Evolutionary conservation across 495 filamentous ascomycete species (phyloP).

Genomic region (Hyaloscypha hepaticicola): DNA sequence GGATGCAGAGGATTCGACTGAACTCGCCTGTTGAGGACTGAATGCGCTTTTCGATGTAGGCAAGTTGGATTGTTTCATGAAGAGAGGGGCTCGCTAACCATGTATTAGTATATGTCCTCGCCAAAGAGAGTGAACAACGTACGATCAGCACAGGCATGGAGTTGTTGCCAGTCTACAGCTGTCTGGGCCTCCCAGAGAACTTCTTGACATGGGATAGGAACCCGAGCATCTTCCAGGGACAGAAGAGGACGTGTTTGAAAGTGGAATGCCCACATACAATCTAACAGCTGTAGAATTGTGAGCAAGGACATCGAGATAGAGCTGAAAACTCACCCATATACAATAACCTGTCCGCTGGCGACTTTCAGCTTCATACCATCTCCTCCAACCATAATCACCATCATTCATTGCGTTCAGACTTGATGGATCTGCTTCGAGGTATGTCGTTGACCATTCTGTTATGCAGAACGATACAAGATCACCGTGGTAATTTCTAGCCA

Average conservation of each 20-base stretch:
- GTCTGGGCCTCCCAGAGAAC: conserved; percentile 45
- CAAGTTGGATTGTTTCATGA: conserved; percentile 43
- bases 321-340: conserved; percentile 28
- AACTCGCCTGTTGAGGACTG: conserved; percentile 46
- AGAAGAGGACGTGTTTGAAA: conserved; percentile 40
- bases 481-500: conserved; percentile 35
- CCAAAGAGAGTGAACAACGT: not conserved
- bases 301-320: not conserved
- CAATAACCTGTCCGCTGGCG: conserved; percentile 44
- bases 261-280: conserved; percentile 46
- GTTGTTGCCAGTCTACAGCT: conserved; percentile 40
- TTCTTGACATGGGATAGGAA: conserved; percentile 47
- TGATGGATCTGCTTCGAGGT: not conserved
- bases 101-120: conserved; percentile 14
- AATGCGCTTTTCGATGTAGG: conserved; percentile 52
- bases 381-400: conserved; percentile 30
- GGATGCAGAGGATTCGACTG: conserved; percentile 47
- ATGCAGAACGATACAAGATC: conserved; percentile 38
- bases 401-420: conserved; percentile 9
- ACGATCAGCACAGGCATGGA: conserved; percentile 35
- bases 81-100: conserved; percentile 40
- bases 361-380: conserved; percentile 37
- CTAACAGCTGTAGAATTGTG: conserved; percentile 38
- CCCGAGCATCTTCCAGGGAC: conserved; percentile 43
- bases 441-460: conserved; percentile 31